phyloP scores from a whole-genome alignment of 768 basidiomycete genomes.

The Boletus sp. region DNA sequence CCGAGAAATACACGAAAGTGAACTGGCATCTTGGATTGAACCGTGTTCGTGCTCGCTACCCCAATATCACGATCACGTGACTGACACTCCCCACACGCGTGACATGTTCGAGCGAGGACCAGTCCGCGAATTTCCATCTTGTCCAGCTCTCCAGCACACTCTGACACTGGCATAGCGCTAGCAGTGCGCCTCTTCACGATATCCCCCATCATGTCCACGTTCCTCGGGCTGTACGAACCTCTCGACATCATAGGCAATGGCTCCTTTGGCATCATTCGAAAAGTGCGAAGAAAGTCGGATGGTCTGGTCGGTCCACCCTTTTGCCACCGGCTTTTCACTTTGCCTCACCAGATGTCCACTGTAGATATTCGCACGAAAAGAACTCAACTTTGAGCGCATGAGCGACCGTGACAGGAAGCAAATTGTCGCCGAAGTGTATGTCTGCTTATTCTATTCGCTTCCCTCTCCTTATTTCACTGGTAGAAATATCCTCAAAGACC shows the following conservation, averaged over 20 bases:
- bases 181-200: background rate
- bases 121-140: slow-evolving; percentile 18
- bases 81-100: slow-evolving; percentile 7
- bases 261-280: slow-evolving; percentile 95
- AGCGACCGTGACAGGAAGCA: slow-evolving; percentile 93
- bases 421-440: slow-evolving; percentile 97
- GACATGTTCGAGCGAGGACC: slow-evolving; percentile 23
- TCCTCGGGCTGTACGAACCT: slow-evolving; percentile 79
- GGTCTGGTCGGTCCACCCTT: slow-evolving; percentile 56
- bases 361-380: slow-evolving; percentile 85
- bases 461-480: background rate
- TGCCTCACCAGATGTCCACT: background rate
- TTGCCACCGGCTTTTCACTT: slow-evolving; percentile 5
- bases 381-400: slow-evolving; percentile 98
- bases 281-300: slow-evolving; percentile 83
- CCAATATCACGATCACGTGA: slow-evolving; percentile 30
- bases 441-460: slow-evolving; percentile 8
- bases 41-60: background rate
- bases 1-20: slow-evolving; percentile 54
- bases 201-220: slow-evolving; percentile 26
- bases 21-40: slow-evolving; percentile 15
- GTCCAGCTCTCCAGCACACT: slow-evolving; percentile 7
- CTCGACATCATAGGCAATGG: slow-evolving; percentile 95
- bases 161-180: background rate
- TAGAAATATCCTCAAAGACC: slow-evolving; percentile 95